Evolutionary conservation across 2,329 filamentous ascomycete species (phyloP).

Genomic region (Ophiostoma fasciatum): DNA sequence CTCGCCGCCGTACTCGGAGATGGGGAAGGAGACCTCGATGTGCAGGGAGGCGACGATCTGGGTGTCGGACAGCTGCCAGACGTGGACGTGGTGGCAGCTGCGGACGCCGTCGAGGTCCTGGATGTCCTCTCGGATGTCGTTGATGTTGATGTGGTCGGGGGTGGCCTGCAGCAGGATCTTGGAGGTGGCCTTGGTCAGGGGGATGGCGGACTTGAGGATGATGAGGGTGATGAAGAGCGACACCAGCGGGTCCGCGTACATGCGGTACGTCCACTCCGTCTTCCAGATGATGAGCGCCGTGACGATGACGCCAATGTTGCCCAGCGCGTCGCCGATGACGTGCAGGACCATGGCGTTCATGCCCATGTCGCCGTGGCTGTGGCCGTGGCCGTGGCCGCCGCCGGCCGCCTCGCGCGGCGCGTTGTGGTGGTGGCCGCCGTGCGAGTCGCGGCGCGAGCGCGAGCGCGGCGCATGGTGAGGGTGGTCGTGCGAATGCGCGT

Average conservation of each 20-base stretch:
- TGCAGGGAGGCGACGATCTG: conserved; percentile 90
- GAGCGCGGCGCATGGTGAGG: background rate
- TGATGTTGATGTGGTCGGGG: conserved; percentile 72
- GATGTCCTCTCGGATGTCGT: conserved; percentile 88
- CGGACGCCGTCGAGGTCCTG: conserved; percentile 69
- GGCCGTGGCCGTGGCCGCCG: conserved; percentile 52
- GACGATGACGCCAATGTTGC: conserved; percentile 72
- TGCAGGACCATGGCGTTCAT: conserved; percentile 77
- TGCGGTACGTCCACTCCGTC: conserved; percentile 63
- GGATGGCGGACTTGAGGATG: conserved; percentile 59
- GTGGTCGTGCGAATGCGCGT: conserved; percentile 15
- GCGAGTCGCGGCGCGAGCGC: conserved; percentile 35
- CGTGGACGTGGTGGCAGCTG: conserved; percentile 88
- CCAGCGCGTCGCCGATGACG: conserved; percentile 69
- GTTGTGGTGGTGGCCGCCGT: conserved; percentile 57
- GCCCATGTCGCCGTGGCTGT: conserved; percentile 79
- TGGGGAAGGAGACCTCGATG: conserved; percentile 80
- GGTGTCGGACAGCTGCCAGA: conserved; percentile 94
- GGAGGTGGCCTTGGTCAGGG: conserved; percentile 63
- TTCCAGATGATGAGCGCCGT: conserved; percentile 86
- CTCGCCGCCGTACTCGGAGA: conserved; percentile 61
- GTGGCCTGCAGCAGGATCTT: conserved; percentile 91
- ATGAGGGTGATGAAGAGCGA: conserved; percentile 86
- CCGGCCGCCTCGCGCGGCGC: conserved; percentile 67
- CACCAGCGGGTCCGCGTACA: conserved; percentile 81